Conservation (phyloP, 2,329 filamentous ascomycete species). For the Talaromyces sp. region DNA sequence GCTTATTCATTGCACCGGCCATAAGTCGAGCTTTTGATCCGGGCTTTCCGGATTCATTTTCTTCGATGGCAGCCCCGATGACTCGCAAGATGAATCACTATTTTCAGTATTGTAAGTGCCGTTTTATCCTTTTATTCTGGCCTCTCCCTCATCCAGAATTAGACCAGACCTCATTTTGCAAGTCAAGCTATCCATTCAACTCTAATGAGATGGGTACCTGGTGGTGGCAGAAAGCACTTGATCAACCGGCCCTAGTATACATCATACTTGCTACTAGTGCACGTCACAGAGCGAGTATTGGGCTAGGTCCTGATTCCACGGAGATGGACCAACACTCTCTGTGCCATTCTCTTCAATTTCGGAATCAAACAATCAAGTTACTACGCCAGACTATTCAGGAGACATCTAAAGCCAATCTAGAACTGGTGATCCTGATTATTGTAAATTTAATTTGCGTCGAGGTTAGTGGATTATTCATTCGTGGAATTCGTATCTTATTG, state of each 20-base stretch:
- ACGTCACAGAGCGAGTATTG: background rate
- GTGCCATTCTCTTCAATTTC: background rate
- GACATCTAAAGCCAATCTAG: background rate
- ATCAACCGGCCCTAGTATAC: background rate
- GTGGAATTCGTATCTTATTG: background rate
- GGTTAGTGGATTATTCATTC: background rate
- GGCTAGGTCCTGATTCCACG: background rate
- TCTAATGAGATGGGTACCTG: background rate
- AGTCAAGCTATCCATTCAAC: conserved; percentile 1
- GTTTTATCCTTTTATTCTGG: background rate
- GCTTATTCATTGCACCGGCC: background rate
- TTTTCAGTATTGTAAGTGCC: background rate
- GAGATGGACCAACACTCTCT: background rate
- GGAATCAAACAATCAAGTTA: background rate
- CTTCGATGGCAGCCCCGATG: background rate
- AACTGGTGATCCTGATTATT: background rate
- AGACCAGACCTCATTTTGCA: background rate
- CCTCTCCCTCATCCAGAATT: background rate
- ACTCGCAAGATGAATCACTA: background rate
- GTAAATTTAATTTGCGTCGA: conserved; percentile 1
- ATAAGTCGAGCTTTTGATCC: background rate
- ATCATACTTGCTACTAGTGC: conserved; percentile 1
- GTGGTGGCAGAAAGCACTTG: conserved; percentile 5
- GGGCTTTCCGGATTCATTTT: background rate
- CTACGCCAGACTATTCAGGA: background rate